phyloP scores from a whole-genome alignment of 2,329 filamentous ascomycete genomes.

The Stylonectria norvegica region DNA sequence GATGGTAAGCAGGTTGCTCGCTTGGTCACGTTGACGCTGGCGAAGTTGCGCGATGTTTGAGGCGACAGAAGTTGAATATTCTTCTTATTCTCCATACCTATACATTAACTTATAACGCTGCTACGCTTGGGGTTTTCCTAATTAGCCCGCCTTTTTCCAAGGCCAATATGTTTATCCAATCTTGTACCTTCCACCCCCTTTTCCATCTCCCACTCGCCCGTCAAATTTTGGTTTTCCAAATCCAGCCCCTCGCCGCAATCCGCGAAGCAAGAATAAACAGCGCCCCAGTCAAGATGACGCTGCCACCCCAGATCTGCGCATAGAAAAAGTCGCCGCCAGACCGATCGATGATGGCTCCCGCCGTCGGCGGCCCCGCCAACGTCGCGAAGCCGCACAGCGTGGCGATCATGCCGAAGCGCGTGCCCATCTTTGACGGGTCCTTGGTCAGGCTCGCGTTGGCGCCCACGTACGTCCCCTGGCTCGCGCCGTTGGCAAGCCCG shows the following conservation, averaged over 20 bases:
- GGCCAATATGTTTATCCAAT: no score
- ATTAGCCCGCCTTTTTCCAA: no score
- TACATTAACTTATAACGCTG: no score
- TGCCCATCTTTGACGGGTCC: conserved; percentile 41
- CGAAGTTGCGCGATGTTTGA: conserved; percentile 16
- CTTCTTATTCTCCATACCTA: background rate
- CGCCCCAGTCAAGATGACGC: conserved; percentile 36
- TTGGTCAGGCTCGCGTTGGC: conserved; percentile 39
- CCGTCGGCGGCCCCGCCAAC: conserved; percentile 39
- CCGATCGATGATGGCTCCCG: conserved; percentile 29
- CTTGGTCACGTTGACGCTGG: conserved; percentile 37
- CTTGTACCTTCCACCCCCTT: no score
- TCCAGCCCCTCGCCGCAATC: conserved; percentile 35
- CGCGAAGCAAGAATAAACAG: conserved; percentile 32
- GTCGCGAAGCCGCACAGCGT: conserved; percentile 40
- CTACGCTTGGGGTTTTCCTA: no score
- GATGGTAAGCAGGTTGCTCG: conserved; percentile 55
- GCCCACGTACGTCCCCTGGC: conserved; percentile 33
- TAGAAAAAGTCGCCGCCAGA: conserved; percentile 25
- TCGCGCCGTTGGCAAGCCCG: conserved; percentile 26
- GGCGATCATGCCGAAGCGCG: conserved; percentile 42
- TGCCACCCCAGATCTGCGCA: conserved; percentile 47
- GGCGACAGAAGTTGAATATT: no score
- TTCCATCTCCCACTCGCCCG: conserved; percentile 1
- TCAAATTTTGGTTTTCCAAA: conserved; percentile 35